Percentiles rank a stretch among this genome's conserved stretches.
Evolutionary conservation across 495 filamentous ascomycete genomes (phyloP).

Genomic region (Pseudoneurospora amorphoporcata): DNA sequence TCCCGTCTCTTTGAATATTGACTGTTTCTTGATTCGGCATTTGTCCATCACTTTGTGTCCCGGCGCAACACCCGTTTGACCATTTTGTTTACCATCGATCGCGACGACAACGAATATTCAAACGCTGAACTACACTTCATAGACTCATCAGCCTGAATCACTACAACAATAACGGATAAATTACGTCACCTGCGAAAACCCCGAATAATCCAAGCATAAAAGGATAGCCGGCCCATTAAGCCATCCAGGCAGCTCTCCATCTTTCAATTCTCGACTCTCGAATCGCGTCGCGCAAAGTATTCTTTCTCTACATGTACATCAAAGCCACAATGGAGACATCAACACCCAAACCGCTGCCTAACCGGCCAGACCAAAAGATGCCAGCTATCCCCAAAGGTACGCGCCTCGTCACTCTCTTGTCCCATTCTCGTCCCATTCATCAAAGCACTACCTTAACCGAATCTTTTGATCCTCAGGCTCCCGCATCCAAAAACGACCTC

Average conservation of each 20-base stretch:
- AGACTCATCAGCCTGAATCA: neutral
- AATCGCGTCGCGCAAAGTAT: neutral
- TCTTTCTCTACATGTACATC: neutral
- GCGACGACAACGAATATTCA: neutral
- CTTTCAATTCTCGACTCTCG: neutral
- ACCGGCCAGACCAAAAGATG: slow-evolving; percentile 30
- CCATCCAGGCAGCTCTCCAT: neutral
- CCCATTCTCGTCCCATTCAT: neutral
- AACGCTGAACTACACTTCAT: neutral
- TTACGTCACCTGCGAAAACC: neutral
- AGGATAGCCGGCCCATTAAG: neutral
- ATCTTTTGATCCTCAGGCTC: slow-evolving; percentile 8
- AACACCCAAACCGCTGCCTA: slow-evolving; percentile 7
- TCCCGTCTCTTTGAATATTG: neutral
- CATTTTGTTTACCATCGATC: neutral
- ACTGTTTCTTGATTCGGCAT: neutral
- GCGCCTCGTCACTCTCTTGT: neutral
- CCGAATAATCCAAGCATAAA: neutral
- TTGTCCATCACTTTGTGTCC: neutral
- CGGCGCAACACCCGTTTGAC: neutral
- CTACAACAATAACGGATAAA: neutral
- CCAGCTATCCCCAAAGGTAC: slow-evolving; percentile 38
- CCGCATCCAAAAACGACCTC: slow-evolving; percentile 19
- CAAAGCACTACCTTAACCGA: neutral
- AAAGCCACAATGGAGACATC: neutral